Percentiles rank a stretch among this genome's conserved stretches.
Conservation (phyloP, 345 rosid genomes). For the Crucihimalaya himalaica region DNA sequence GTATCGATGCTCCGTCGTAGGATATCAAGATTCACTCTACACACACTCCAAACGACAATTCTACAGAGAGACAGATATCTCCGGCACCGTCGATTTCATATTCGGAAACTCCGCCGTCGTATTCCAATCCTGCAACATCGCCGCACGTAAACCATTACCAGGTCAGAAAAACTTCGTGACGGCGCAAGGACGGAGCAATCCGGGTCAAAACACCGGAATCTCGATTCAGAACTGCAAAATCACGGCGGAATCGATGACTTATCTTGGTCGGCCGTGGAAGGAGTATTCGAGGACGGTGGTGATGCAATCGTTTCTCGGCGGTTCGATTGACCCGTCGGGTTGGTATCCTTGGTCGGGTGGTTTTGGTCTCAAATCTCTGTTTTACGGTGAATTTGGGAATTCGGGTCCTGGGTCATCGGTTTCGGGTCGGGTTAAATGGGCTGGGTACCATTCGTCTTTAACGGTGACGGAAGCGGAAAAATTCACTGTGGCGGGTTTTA, state of each 20-base stretch:
- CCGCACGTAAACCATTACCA: slow-evolving; percentile 45
- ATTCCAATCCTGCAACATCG: slow-evolving; percentile 58
- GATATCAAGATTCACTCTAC: slow-evolving; percentile 67
- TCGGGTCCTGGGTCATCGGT: slow-evolving; percentile 58
- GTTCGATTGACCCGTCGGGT: slow-evolving; percentile 52
- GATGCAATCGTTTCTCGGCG: slow-evolving; percentile 54
- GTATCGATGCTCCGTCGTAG: slow-evolving; percentile 47
- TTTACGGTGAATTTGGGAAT: slow-evolving; percentile 49
- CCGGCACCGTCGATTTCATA: slow-evolving; percentile 67
- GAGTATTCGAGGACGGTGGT: slow-evolving; percentile 63
- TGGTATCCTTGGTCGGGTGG: slow-evolving; percentile 51
- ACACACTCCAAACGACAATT: slow-evolving; percentile 62
- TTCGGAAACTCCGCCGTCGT: slow-evolving; percentile 70
- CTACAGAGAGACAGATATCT: slow-evolving; percentile 50
- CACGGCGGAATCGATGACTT: slow-evolving; percentile 49
- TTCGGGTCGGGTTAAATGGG: slow-evolving; percentile 50
- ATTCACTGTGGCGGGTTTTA: slow-evolving; percentile 35
- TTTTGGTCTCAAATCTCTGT: slow-evolving; percentile 47
- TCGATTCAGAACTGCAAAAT: slow-evolving; percentile 55
- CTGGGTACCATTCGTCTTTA: slow-evolving; percentile 45
- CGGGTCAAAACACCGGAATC: slow-evolving; percentile 60
- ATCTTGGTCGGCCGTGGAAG: slow-evolving; percentile 72
- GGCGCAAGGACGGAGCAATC: slow-evolving; percentile 63
- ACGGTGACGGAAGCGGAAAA: slow-evolving; percentile 34
- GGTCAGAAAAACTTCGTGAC: slow-evolving; percentile 60